Conservation (phyloP, 495 filamentous ascomycete genomes). For the Penicillium bovifimosum region DNA sequence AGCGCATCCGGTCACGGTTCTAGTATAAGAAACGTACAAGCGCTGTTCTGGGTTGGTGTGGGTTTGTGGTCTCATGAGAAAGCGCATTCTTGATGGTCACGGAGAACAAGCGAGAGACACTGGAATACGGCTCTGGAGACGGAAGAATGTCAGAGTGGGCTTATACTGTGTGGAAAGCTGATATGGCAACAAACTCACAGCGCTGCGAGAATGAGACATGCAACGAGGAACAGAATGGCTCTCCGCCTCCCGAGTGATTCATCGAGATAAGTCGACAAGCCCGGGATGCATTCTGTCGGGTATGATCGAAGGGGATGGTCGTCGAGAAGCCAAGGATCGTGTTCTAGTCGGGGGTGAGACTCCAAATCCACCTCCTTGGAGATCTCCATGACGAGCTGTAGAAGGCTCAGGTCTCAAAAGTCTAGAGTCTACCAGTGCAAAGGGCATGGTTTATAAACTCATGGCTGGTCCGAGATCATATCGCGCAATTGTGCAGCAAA, state of each 20-base stretch:
- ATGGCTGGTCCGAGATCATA: neutral
- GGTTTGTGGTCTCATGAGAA: neutral
- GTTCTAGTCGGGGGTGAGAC: conserved; percentile 22
- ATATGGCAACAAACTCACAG: conserved; percentile 20
- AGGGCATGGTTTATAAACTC: conserved; percentile 3
- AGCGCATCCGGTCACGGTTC: conserved; percentile 18
- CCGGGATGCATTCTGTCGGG: conserved; percentile 34
- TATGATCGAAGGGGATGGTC: conserved; percentile 39
- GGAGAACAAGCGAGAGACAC: conserved; percentile 8
- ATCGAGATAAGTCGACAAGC: conserved; percentile 13
- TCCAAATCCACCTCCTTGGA: conserved; percentile 9
- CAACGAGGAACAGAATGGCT: conserved; percentile 19
- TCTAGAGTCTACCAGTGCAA: neutral
- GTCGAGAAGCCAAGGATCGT: conserved; percentile 31
- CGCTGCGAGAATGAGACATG: conserved; percentile 28
- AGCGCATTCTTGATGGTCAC: neutral
- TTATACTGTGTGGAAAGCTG: neutral
- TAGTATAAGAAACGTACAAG: conserved; percentile 16
- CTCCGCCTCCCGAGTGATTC: conserved; percentile 19
- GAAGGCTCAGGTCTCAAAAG: neutral
- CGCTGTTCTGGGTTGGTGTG: conserved; percentile 4
- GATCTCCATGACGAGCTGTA: neutral
- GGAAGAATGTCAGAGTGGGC: neutral
- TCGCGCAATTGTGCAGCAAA: conserved; percentile 18
- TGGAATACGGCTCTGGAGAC: conserved; percentile 16